Conservation (phyloP, 2,329 filamentous ascomycete species). For the Drechslera avenae region DNA sequence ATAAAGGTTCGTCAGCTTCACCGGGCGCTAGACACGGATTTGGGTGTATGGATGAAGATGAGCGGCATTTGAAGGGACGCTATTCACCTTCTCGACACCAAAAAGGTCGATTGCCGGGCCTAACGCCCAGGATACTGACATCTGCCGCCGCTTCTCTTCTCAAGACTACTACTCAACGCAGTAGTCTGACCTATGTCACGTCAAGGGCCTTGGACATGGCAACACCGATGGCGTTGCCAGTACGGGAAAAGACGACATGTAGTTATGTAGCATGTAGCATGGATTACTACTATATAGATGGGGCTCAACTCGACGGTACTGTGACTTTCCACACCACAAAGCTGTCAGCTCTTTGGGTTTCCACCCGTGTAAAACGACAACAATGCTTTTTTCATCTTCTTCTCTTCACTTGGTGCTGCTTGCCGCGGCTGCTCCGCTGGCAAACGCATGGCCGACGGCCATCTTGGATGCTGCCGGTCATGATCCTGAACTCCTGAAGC, state of each 20-base stretch:
- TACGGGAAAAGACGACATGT: too few relatives aligned
- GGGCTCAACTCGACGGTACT: too few relatives aligned
- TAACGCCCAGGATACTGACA: background rate
- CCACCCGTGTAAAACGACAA: constrained; percentile 4
- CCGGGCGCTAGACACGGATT: background rate
- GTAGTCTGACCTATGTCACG: too few relatives aligned
- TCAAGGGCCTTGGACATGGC: too few relatives aligned
- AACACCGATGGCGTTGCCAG: too few relatives aligned
- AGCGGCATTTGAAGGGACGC: background rate
- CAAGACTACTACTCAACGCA: too few relatives aligned
- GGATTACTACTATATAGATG: too few relatives aligned
- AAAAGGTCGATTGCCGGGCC: constrained; percentile 2
- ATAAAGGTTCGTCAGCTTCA: background rate
- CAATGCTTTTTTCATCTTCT: constrained; percentile 24
- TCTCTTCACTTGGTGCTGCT: constrained; percentile 14
- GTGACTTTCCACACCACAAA: too few relatives aligned
- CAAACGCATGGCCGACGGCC: constrained; percentile 27
- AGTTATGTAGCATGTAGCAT: too few relatives aligned
- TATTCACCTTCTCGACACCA: background rate
- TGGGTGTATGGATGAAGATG: background rate
- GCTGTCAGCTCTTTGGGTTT: background rate
- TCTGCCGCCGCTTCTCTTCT: background rate
- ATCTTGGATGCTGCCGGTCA: constrained; percentile 28
- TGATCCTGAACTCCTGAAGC: constrained; percentile 22
- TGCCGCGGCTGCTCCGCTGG: constrained; percentile 15